These are phyloP conservation scores for Termitomyces eurrhizus DNA, from an alignment of 768 basidiomycete species.

Conservation along the genomic window DNA sequence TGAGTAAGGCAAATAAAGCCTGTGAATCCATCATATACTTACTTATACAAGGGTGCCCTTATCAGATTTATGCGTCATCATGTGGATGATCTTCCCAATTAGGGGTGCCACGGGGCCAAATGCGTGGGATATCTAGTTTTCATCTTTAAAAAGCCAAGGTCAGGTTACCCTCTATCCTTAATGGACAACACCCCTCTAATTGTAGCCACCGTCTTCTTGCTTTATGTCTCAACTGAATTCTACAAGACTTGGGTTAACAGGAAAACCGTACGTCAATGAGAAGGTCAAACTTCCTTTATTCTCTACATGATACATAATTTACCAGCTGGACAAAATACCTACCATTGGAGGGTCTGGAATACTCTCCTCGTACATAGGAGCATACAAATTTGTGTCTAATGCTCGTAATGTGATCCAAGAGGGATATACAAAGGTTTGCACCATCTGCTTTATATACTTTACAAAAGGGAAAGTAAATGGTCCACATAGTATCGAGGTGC, in stretches of 20 bases:
- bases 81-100: no score
- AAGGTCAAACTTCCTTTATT: not conserved
- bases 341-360: conserved; percentile 27
- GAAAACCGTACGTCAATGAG: not conserved
- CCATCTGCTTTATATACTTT: not conserved
- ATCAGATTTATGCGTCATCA: no score
- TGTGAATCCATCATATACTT: no score
- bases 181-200: not conserved
- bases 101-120: no score
- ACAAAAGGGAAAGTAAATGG: not conserved
- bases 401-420: conserved; percentile 23
- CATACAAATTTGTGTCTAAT: conserved; percentile 21
- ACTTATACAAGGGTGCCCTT: no score
- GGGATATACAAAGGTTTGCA: conserved; percentile 27
- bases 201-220: not conserved
- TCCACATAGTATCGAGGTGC: conserved; percentile 13
- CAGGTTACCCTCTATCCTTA: not conserved
- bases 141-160: no score
- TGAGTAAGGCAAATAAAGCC: no score
- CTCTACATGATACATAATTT: not conserved
- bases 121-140: no score
- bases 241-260: conserved; percentile 7
- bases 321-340: conserved; percentile 23
- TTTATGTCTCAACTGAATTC: not conserved
- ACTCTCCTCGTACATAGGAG: conserved; percentile 28